These are phyloP conservation scores for Corymbia calophylla DNA, from an alignment of 441 rosid genomes.

Conservation along the genomic window DNA sequence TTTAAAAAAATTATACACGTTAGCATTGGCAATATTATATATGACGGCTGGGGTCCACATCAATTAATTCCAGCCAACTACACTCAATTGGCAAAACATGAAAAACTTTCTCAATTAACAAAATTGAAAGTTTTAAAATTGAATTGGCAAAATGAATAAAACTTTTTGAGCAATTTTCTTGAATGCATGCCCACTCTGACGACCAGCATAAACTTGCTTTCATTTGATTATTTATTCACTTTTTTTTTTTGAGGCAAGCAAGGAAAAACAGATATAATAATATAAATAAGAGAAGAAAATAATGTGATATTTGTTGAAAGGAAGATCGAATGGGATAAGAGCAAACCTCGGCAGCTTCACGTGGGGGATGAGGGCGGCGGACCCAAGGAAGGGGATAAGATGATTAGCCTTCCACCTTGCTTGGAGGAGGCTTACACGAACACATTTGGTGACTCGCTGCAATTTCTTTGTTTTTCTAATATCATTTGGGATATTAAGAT, in stretches of 20 bases:
- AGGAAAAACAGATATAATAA: background rate
- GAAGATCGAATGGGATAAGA: background rate
- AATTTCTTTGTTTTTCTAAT: background rate
- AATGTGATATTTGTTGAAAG: background rate
- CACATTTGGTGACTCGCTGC: background rate
- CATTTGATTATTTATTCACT: background rate
- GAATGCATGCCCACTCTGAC: background rate
- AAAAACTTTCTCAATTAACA: accelerated
- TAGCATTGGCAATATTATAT: too few relatives aligned
- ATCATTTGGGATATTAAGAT: background rate
- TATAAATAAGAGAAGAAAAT: background rate
- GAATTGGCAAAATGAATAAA: too few relatives aligned
- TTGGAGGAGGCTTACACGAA: background rate
- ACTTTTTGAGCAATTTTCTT: background rate
- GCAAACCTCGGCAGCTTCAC: background rate
- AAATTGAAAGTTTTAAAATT: accelerated
- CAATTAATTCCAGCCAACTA: too few relatives aligned
- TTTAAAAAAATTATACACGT: too few relatives aligned
- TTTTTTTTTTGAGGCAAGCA: background rate
- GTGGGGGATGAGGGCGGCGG: background rate
- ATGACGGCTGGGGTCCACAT: too few relatives aligned
- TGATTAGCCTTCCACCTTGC: background rate
- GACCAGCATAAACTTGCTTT: background rate
- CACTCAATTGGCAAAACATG: accelerated
- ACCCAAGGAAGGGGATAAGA: background rate